Evolutionary conservation across 345 rosid genomes (phyloP).

Genomic region (Pugionium dolabratum): DNA sequence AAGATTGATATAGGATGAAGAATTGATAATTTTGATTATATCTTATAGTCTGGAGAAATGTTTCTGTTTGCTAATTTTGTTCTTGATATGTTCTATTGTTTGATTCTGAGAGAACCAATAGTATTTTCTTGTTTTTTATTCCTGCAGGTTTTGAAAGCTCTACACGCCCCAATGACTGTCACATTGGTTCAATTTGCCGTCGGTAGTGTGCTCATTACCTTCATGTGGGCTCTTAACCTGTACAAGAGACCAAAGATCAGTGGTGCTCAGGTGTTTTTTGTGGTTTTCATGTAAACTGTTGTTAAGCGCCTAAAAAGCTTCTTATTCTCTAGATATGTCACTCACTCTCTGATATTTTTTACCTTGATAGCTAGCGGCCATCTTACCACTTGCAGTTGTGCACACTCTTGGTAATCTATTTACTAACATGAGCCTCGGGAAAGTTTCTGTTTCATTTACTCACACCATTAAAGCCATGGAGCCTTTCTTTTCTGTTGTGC

Average conservation of each 20-base stretch:
- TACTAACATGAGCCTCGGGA: constrained; percentile 97
- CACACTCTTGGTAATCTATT: constrained; percentile 90
- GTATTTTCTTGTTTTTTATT: constrained; percentile 10
- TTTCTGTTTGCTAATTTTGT: background rate
- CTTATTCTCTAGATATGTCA: constrained; percentile 13
- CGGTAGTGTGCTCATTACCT: constrained; percentile 66
- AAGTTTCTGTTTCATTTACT: constrained; percentile 98
- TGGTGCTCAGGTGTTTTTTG: constrained; percentile 55
- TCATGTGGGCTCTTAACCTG: constrained; percentile 83
- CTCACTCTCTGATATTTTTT: constrained; percentile 22
- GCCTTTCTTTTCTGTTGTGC: constrained; percentile 95
- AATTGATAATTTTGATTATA: constrained; percentile 1
- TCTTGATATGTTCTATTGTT: background rate
- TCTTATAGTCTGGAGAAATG: background rate
- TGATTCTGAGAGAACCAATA: background rate
- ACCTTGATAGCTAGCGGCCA: constrained; percentile 66
- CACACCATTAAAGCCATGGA: constrained; percentile 99
- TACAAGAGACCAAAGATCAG: constrained; percentile 77
- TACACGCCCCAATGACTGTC: constrained; percentile 70
- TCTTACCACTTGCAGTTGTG: constrained; percentile 85
- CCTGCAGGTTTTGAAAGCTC: constrained; percentile 83
- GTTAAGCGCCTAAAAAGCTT: background rate
- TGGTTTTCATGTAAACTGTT: background rate
- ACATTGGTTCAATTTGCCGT: constrained; percentile 75
- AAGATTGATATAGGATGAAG: background rate